A percentile compares a stretch with the other conserved stretches of the same genome.
These are phyloP conservation scores for Ceratocystis papillata DNA, from an alignment of 2,329 filamentous ascomycete genomes.

Conservation along the genomic window DNA sequence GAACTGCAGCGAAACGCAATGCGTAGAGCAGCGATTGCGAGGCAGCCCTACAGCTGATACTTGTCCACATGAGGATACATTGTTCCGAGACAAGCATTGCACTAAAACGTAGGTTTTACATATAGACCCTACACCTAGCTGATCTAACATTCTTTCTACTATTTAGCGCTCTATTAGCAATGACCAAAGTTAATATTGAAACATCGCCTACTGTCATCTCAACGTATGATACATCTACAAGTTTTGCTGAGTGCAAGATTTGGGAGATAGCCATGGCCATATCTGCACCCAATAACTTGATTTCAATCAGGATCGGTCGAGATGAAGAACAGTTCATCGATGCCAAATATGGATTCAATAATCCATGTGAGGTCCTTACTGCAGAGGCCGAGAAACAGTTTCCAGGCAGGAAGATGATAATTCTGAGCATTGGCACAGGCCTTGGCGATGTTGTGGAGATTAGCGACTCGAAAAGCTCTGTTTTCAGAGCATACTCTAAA, in stretches of 20 bases:
- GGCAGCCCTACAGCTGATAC: too few species aligned
- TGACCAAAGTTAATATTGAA: too few species aligned
- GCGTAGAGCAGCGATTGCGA: too few species aligned
- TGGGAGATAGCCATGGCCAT: constrained; percentile 30
- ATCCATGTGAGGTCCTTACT: constrained; percentile 30
- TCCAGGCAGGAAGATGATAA: constrained; percentile 22
- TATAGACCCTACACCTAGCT: too few species aligned
- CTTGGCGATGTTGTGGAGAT: constrained; percentile 26
- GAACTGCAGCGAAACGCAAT: too few species aligned
- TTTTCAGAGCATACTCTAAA: too few species aligned
- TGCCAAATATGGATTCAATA: constrained; percentile 30
- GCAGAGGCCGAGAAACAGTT: constrained; percentile 28
- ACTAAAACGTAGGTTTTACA: too few species aligned
- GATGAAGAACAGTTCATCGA: constrained; percentile 28
- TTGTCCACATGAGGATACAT: too few species aligned
- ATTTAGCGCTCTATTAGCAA: too few species aligned
- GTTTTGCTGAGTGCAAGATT: constrained; percentile 27
- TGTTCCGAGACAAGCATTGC: too few species aligned
- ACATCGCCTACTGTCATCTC: too few species aligned
- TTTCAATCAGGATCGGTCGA: constrained; percentile 21
- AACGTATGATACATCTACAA: constrained; percentile 26
- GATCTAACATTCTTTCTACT: fast-evolving
- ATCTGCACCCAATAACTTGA: constrained; percentile 29
- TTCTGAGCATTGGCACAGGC: constrained; percentile 29
- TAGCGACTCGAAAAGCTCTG: background rate